Percentiles rank a stretch among this genome's conserved stretches.
These are phyloP conservation scores for Kazachstania bromeliacearum DNA, from an alignment of 805 yeast genomes.

Conservation along the genomic window DNA sequence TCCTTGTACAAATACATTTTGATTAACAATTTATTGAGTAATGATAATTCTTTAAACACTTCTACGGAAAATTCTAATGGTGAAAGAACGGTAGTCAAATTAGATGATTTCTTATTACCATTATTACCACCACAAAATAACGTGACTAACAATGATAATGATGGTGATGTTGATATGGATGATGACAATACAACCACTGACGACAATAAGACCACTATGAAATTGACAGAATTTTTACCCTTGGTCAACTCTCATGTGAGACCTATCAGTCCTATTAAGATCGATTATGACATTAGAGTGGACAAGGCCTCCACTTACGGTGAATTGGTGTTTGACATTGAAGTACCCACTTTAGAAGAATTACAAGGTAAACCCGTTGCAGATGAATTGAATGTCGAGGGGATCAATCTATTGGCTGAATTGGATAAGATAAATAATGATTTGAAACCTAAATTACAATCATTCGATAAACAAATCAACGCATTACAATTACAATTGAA, in stretches of 20 bases:
- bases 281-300: slow-evolving; percentile 70
- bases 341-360: slow-evolving; percentile 36
- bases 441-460: slow-evolving; percentile 34
- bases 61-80: slow-evolving; percentile 27
- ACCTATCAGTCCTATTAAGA: slow-evolving; percentile 71
- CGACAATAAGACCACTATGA: slow-evolving; percentile 10
- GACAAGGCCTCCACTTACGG: slow-evolving; percentile 73
- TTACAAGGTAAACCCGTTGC: slow-evolving; percentile 1
- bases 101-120: slow-evolving; percentile 38
- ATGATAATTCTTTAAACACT: slow-evolving; percentile 6
- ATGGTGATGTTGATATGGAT: slow-evolving; percentile 3
- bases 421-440: slow-evolving; percentile 23
- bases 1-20: slow-evolving; percentile 72
- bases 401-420: slow-evolving; percentile 21
- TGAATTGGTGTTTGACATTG: slow-evolving; percentile 68
- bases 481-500: slow-evolving; percentile 43
- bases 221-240: slow-evolving; percentile 42
- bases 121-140: slow-evolving; percentile 28
- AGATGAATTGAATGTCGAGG: slow-evolving; percentile 24
- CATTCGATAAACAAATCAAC: slow-evolving; percentile 35
- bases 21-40: slow-evolving; percentile 45
- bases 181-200: slow-evolving; percentile 1
- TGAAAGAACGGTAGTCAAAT: slow-evolving; percentile 44
- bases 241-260: slow-evolving; percentile 44
- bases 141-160: slow-evolving; percentile 4